Conservation (phyloP, 2,329 filamentous ascomycete genomes). For the Knufia fluminis region DNA sequence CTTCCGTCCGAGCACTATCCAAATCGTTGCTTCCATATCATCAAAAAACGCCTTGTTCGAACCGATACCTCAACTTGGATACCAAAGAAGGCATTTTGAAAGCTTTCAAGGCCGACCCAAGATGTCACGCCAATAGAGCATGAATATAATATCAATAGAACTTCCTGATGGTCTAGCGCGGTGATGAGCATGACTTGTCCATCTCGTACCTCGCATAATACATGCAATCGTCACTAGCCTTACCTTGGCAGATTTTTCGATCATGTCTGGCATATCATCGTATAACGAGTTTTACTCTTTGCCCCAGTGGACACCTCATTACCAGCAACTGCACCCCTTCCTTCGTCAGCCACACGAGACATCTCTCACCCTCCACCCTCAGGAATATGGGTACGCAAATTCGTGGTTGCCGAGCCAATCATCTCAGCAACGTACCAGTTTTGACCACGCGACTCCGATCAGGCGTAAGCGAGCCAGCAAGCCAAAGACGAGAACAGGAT, state of each 20-base stretch:
- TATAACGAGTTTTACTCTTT: slow-evolving; percentile 6
- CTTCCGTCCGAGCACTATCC: too few species aligned
- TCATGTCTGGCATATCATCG: slow-evolving; percentile 8
- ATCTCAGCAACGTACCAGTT: not conserved
- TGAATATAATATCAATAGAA: slow-evolving; percentile 4
- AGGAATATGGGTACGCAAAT: slow-evolving; percentile 1
- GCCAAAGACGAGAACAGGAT: slow-evolving; percentile 11
- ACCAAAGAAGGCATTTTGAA: slow-evolving; percentile 3
- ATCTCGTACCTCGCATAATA: slow-evolving; percentile 7
- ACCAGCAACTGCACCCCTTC: slow-evolving; percentile 3
- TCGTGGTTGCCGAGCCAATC: not conserved
- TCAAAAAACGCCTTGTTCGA: slow-evolving; percentile 1
- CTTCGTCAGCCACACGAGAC: not conserved
- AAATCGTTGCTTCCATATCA: too few species aligned
- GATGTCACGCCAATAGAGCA: not conserved
- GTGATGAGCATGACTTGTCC: not conserved
- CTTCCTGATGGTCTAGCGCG: not conserved
- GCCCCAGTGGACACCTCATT: slow-evolving; percentile 6
- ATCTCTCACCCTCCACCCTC: not conserved
- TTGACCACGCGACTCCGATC: not conserved
- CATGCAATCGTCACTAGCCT: not conserved
- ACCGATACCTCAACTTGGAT: too few species aligned
- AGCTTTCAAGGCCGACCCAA: not conserved
- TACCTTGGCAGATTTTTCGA: not conserved
- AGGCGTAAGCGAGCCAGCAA: slow-evolving; percentile 11